phyloP scores from a whole-genome alignment of 352 stramenopile genomes.

The Globisporangium orthogonon region DNA sequence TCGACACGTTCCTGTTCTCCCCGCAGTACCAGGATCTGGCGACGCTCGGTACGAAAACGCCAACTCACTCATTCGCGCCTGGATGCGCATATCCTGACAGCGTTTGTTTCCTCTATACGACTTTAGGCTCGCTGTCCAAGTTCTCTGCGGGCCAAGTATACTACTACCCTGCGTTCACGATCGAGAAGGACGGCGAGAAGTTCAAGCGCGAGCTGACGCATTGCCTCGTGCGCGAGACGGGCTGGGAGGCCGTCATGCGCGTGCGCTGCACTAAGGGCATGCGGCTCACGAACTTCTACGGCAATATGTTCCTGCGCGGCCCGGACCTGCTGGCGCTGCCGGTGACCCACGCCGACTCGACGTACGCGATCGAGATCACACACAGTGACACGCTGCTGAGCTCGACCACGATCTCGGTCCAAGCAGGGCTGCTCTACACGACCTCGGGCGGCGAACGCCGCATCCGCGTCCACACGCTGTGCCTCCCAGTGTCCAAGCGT shows the following conservation, averaged over 20 bases:
- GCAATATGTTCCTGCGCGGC: constrained; percentile 97
- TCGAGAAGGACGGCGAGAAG: constrained; percentile 87
- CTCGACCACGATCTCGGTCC: constrained; percentile 92
- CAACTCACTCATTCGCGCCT: no score
- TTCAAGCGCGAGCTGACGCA: constrained; percentile 92
- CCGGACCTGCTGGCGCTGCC: constrained; percentile 96
- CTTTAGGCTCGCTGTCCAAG: constrained; percentile 87
- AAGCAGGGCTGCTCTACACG: constrained; percentile 97
- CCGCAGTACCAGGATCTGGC: constrained; percentile 96
- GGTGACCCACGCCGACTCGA: constrained; percentile 93
- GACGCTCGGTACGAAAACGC: constrained; percentile 63
- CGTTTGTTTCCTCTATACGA: not conserved
- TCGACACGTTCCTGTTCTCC: constrained; percentile 98
- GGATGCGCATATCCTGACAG: no score
- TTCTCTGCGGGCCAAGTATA: constrained; percentile 95
- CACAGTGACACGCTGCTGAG: constrained; percentile 95
- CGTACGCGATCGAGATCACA: constrained; percentile 96
- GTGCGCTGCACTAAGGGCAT: constrained; percentile 97
- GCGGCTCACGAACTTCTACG: constrained; percentile 97
- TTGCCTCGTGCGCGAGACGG: constrained; percentile 90
- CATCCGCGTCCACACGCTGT: constrained; percentile 98
- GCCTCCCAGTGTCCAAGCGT: constrained; percentile 89
- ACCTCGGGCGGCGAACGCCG: constrained; percentile 94
- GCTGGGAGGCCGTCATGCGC: constrained; percentile 95
- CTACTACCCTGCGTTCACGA: constrained; percentile 95